Conservation (phyloP, 208 protist species). For the Acanthamoeba sp. region DNA sequence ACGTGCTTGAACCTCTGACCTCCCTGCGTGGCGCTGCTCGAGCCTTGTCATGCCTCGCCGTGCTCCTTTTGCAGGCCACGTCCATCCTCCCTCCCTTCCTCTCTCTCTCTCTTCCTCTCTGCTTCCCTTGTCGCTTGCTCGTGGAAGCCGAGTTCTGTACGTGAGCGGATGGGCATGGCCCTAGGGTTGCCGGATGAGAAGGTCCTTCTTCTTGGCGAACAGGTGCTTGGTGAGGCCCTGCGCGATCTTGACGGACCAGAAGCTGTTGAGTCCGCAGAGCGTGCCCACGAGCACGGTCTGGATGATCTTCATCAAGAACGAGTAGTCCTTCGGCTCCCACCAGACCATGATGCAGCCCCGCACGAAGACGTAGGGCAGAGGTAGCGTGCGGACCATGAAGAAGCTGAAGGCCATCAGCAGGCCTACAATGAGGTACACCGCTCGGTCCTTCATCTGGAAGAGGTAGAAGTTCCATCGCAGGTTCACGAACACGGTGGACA, state of each 20-base stretch:
- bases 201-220: conserved; percentile 10
- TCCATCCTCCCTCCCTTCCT: not conserved
- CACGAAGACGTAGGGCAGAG: conserved; percentile 51
- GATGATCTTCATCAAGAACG: conserved; percentile 31
- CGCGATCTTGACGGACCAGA: conserved; percentile 58
- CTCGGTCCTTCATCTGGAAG: conserved; percentile 38
- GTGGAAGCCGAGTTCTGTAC: not conserved
- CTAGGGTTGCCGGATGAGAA: conserved; percentile 17
- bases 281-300: conserved; percentile 22
- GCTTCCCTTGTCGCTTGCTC: not conserved
- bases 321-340: conserved; percentile 37
- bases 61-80: not conserved
- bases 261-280: conserved; percentile 54
- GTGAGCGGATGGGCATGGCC: not conserved
- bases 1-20: no score
- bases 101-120: no score
- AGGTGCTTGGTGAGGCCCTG: conserved; percentile 48
- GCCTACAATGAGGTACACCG: conserved; percentile 39
- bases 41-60: no score
- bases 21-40: no score
- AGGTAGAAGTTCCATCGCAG: conserved; percentile 69
- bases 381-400: conserved; percentile 51
- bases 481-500: conserved; percentile 65
- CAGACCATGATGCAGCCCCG: conserved; percentile 19
- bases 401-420: conserved; percentile 64